Evolutionary conservation across 2,329 filamentous ascomycete genomes (phyloP).

Genomic region (Fusarium tricinctum): DNA sequence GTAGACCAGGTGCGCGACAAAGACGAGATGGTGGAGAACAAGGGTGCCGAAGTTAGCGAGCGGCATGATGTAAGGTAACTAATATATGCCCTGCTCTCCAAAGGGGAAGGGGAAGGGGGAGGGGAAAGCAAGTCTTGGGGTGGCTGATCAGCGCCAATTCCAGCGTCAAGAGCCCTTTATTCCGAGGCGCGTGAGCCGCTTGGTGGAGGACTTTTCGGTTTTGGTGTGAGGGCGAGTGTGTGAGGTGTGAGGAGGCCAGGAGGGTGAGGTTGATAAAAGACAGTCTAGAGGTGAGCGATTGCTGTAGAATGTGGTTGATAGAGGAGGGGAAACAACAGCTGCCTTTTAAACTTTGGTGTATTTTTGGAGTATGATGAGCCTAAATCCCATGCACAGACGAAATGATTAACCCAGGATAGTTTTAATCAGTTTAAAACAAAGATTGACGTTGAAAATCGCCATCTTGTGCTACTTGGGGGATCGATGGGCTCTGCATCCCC

Average conservation of each 20-base stretch:
- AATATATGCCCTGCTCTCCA: conserved; percentile 13
- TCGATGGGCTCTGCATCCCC: conserved; percentile 6
- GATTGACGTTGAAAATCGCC: not conserved
- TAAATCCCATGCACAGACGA: not conserved
- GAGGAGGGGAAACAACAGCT: not conserved
- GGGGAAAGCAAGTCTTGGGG: conserved; percentile 9
- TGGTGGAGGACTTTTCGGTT: conserved; percentile 19
- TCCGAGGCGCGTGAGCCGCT: conserved; percentile 34
- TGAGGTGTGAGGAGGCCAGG: not conserved
- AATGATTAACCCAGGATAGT: not conserved
- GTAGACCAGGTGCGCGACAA: conserved; percentile 67
- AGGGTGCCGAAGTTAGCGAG: conserved; percentile 66
- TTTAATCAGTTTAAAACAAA: not conserved
- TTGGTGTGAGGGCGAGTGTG: conserved; percentile 11
- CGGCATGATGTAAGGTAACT: conserved; percentile 57
- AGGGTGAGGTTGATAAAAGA: conserved; percentile 14
- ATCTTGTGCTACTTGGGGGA: not conserved
- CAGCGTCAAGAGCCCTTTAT: conserved; percentile 8
- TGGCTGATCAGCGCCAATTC: conserved; percentile 22
- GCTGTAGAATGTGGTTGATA: not conserved
- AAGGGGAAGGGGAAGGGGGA: conserved; percentile 3
- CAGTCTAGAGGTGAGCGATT: not conserved
- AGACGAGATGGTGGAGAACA: conserved; percentile 65
- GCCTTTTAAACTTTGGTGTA: not conserved
- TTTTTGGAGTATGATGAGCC: not conserved